Base-by-base conservation (phyloP, 208 protist genomes). In the Trypanosoma grayi region DNA sequence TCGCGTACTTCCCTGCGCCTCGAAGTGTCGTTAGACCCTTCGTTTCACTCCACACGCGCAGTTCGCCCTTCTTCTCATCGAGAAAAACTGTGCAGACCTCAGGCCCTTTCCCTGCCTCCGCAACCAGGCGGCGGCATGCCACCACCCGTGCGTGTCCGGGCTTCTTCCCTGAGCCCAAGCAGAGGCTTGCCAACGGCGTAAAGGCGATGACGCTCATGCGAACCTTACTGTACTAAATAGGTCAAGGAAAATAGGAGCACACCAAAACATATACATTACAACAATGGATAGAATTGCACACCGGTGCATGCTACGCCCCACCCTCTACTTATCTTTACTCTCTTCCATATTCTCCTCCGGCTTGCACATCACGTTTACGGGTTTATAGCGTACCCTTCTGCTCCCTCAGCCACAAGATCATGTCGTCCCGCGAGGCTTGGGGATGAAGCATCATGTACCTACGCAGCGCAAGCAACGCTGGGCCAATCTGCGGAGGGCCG, bases 391-490 rank as follows among this genome's bases (percentile, higher is more conserved):
- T 14, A 0, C 27, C 37, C 22, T 44, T 55, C 16, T 54, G 27
- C 13, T 60, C 34, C 20, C 59, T 62, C 6, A 74, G 54, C 60
- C 68, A 67, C 20, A 31, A n/a, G 31, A 76, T 53, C 39, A 77
- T 63, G n/a, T 73, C 69, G 14, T 71, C 75, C 0, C 41, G 39
- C 18, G 55, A 56, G 2, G 80, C 54, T 7, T 52, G 11, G 16
- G 88, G 83, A 54, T 79, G 57, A 2, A 94, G 60, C 59, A 90
- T 73, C 8, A 83, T 30, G 52, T 84, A 66, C 13, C 73, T 66
- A 20, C 88, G 72, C 18, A 90, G 66, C 27, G 71, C 66, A 4
- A 85, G 51, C 8, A 94, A 39, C 5, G 69, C 70, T 16, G 72
- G 24, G 0, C 85, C 82, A 52, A 92, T 78, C 13, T 82, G 56